Evolutionary conservation across 257 asterid species (phyloP).

Genomic region (Linaria vulgaris): DNA sequence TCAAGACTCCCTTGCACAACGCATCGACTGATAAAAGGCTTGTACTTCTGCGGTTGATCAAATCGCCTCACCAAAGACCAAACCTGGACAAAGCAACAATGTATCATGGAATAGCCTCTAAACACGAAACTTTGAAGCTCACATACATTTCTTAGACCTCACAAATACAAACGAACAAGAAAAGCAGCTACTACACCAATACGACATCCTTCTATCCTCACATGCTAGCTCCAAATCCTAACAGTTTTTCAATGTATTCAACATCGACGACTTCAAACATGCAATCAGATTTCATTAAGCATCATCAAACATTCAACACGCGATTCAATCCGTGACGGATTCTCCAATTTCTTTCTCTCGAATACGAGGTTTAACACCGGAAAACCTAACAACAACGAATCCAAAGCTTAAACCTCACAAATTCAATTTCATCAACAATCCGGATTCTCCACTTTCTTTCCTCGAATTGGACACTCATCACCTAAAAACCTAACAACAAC

Average conservation of each 20-base stretch:
- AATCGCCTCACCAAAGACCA: constrained; percentile 90
- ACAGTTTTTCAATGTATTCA: not conserved
- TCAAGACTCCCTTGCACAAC: constrained; percentile 67
- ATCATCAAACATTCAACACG: too few relatives aligned
- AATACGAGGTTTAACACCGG: too few relatives aligned
- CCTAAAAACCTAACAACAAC: not conserved
- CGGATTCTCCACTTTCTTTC: not conserved
- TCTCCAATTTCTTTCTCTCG: too few relatives aligned
- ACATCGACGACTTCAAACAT: not conserved
- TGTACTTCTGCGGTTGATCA: constrained; percentile 93
- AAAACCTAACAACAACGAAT: too few relatives aligned
- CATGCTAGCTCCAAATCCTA: not conserved
- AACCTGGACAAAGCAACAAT: constrained; percentile 39
- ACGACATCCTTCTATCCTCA: constrained; percentile 16
- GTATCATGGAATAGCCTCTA: not conserved
- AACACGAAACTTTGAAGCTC: not conserved
- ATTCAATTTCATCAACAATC: too few relatives aligned
- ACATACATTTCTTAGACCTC: not conserved
- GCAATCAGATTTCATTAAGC: too few relatives aligned
- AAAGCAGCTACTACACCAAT: constrained; percentile 21
- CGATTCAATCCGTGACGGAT: too few relatives aligned
- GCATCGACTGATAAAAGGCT: constrained; percentile 86
- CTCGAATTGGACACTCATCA: not conserved
- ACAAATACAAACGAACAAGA: too few relatives aligned
- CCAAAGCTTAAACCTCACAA: too few relatives aligned